A percentile compares a stretch with the other conserved stretches of the same genome.
Evolutionary conservation across 139 green algal genomes (phyloP).

Genomic region (Tetratostichococcus sp.): DNA sequence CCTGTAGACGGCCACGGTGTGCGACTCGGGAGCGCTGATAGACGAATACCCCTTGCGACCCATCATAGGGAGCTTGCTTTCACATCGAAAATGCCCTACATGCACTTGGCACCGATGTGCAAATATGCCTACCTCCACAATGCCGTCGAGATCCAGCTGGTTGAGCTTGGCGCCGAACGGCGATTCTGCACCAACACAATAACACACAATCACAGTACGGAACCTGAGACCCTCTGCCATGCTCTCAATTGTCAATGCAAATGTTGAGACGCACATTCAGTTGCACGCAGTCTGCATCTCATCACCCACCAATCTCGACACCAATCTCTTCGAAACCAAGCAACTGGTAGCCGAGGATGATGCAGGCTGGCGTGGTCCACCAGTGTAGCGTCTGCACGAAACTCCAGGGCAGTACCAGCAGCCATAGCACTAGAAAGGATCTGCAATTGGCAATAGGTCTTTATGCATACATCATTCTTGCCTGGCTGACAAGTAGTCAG

Average conservation of each 20-base stretch:
- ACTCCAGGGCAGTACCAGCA: slow-evolving; percentile 10
- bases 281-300: too few species aligned
- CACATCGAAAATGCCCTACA: too few species aligned
- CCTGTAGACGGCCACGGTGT: too few species aligned
- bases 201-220: too few species aligned
- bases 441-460: neutral
- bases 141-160: neutral
- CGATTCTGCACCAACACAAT: neutral
- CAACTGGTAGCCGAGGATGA: slow-evolving; percentile 9
- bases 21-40: too few species aligned
- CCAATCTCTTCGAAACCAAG: slow-evolving; percentile 24
- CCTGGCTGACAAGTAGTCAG: too few species aligned
- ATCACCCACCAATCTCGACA: slow-evolving; percentile 23
- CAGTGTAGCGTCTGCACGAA: slow-evolving; percentile 9
- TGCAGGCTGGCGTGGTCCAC: neutral
- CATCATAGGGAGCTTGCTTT: too few species aligned
- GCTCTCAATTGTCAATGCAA: too few species aligned
- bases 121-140: neutral
- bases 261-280: neutral
- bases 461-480: too few species aligned
- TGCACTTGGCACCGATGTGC: too few species aligned
- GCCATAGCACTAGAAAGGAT: slow-evolving; percentile 18
- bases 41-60: too few species aligned
- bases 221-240: too few species aligned
- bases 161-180: neutral